phyloP scores from a whole-genome alignment of 345 rosid species.

The Corymbia maculata region DNA sequence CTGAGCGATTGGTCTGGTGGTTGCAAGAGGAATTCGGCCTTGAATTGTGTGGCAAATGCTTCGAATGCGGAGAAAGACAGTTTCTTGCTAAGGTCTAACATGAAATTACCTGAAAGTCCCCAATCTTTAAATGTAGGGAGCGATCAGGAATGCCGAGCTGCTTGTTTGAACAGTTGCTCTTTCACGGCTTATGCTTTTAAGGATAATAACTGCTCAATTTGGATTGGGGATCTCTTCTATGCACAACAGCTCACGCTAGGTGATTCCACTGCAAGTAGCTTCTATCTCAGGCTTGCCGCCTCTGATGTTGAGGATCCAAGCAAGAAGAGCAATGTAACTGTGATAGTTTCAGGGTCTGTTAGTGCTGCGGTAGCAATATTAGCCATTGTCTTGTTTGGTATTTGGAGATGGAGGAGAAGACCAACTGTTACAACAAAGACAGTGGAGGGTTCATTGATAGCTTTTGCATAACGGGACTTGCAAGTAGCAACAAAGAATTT shows the following conservation, averaged over 20 bases:
- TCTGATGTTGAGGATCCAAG: slow-evolving; percentile 32
- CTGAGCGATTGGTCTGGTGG: slow-evolving; percentile 48
- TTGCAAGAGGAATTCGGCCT: slow-evolving; percentile 28
- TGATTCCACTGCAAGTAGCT: slow-evolving; percentile 15
- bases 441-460: slow-evolving; percentile 52
- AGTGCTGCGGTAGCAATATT: slow-evolving; percentile 23
- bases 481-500: slow-evolving; percentile 61
- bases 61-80: slow-evolving; percentile 12
- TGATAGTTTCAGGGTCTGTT: neutral
- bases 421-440: slow-evolving; percentile 2
- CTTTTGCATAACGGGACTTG: slow-evolving; percentile 56
- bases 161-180: slow-evolving; percentile 44
- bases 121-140: neutral
- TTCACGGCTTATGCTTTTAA: slow-evolving; percentile 58
- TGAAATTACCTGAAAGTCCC: slow-evolving; percentile 11
- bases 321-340: slow-evolving; percentile 11
- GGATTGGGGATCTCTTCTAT: slow-evolving; percentile 44
- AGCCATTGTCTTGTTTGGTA: slow-evolving; percentile 6
- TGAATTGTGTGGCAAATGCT: slow-evolving; percentile 32
- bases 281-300: slow-evolving; percentile 46
- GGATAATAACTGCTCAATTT: slow-evolving; percentile 25
- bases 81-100: slow-evolving; percentile 7
- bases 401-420: slow-evolving; percentile 18
- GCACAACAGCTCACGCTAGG: slow-evolving; percentile 19
- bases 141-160: slow-evolving; percentile 22